phyloP scores from a whole-genome alignment of 306 rosid species.

The Trifolium dubium region DNA sequence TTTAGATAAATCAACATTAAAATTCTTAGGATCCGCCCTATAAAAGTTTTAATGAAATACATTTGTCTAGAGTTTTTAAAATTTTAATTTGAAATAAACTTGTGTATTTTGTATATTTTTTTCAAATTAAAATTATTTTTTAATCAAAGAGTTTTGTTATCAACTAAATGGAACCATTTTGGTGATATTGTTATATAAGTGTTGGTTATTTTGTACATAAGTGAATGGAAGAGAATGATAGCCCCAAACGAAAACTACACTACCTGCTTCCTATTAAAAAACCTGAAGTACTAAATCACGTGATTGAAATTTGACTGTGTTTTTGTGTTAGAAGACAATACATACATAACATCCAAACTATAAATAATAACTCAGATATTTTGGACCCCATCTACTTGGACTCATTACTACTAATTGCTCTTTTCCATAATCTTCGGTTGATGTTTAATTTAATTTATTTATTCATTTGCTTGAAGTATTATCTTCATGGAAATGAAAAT shows the following conservation, averaged over 20 bases:
- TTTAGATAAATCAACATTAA: no score
- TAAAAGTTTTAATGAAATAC: no score
- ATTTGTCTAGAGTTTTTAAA: no score
- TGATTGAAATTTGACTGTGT: constrained; percentile 49
- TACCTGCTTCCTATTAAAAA: constrained; percentile 23
- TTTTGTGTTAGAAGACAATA: constrained; percentile 41
- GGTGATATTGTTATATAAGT: background rate
- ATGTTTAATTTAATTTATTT: background rate
- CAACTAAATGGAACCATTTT: background rate
- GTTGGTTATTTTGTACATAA: background rate
- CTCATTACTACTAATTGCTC: constrained; percentile 35
- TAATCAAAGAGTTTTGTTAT: no score
- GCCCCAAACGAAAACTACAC: constrained; percentile 9
- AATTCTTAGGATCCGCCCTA: no score
- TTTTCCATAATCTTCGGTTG: constrained; percentile 1
- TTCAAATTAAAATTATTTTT: no score
- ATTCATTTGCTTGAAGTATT: background rate
- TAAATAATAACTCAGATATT: constrained; percentile 29
- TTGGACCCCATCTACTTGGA: constrained; percentile 58
- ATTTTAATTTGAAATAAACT: no score
- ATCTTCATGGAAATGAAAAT: constrained; percentile 23
- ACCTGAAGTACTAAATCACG: constrained; percentile 43
- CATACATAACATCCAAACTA: constrained; percentile 40
- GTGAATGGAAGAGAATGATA: constrained; percentile 6
- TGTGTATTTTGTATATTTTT: no score